Conservation (phyloP, 306 rosid species). For the Trifolium repens region DNA sequence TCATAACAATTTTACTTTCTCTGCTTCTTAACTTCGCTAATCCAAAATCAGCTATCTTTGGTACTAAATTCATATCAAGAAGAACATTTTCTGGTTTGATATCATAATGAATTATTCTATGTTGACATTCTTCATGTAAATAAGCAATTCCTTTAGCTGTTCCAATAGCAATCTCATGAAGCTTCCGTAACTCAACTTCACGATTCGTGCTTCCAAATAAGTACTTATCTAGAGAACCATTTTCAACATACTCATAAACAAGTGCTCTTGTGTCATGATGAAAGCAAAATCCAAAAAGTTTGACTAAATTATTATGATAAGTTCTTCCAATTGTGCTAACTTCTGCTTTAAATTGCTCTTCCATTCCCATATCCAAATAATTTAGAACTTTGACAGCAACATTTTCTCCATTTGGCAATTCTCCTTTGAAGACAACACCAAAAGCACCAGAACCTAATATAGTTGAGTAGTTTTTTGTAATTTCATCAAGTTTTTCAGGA, state of each 20-base stretch:
- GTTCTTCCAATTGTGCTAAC: conserved; percentile 63
- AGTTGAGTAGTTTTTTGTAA: conserved; percentile 47
- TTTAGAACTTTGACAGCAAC: conserved; percentile 59
- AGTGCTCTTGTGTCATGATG: conserved; percentile 47
- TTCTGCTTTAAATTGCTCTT: conserved; percentile 57
- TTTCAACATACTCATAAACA: conserved; percentile 50
- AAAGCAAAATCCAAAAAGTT: conserved; percentile 57
- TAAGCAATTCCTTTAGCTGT: conserved; percentile 58
- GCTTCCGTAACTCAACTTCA: conserved; percentile 42
- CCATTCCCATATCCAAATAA: conserved; percentile 43
- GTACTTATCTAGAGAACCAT: conserved; percentile 46
- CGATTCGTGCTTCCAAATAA: conserved; percentile 41
- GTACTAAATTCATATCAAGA: conserved; percentile 46
- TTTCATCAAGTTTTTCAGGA: conserved; percentile 40
- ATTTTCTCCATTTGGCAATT: conserved; percentile 41
- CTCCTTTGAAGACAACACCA: conserved; percentile 51
- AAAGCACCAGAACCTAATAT: conserved; percentile 54
- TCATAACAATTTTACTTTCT: conserved; percentile 24
- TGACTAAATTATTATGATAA: conserved; percentile 51
- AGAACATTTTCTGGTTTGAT: conserved; percentile 56
- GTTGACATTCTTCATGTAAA: conserved; percentile 54
- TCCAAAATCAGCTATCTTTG: conserved; percentile 58
- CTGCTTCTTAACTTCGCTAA: conserved; percentile 50
- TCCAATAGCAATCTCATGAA: conserved; percentile 53
- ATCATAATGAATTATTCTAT: conserved; percentile 55